Base-by-base conservation (phyloP, 352 stramenopile species). In the Pythium brassicae region DNA sequence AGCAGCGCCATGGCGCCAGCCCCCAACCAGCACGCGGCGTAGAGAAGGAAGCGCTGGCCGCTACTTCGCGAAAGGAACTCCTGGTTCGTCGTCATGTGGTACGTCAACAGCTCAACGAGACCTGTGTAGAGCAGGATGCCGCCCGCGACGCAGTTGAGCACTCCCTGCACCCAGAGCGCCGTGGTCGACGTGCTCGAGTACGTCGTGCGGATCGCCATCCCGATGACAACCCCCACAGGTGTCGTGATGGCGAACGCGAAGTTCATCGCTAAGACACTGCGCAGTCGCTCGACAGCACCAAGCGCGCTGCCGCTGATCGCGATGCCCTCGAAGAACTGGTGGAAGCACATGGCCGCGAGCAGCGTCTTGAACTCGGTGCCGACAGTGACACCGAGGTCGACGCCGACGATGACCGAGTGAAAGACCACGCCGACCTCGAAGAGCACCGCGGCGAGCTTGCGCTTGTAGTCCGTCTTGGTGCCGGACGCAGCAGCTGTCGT, bases 301-400 rank as follows among this genome's bases (percentile, higher is more conserved):
- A 86, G 45, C 12, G 75, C 70, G 47, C 60, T 76, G 43, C 62
- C 69, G 40, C 78, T 67, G 35, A 92, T 69, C 10, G 78, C 73
- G 44, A 89, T 69, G 59, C 76, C 78, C 35, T 88, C 75, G 59
- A 89, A 89, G 61, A 92, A 88, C 61, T 89, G 81, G 57, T 89
- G 77, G 66, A 92, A 86, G 58, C 73, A 77, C 37, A 92, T 67
- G 19, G 77, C 81, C 3, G 63, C 74, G 9, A 92, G 66, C 34
- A 89, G 68, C 32, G 75, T 79, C 60, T 74, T 74, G 68, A 87
- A 89, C 22, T 78, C 65, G 3, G 64, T 57, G 17, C 69, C 69
- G 0, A 57, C 57, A 12, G 76, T 74, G 25, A 89, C 74, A 12
- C 75, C 76, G 11, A 92, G 57, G 53, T 85, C 68, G 15, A 89